Evolutionary conservation across 495 filamentous ascomycete species (phyloP), one percentile per base, ranked within the genome.

Genomic region (Neurospora tetrasperma): DNA sequence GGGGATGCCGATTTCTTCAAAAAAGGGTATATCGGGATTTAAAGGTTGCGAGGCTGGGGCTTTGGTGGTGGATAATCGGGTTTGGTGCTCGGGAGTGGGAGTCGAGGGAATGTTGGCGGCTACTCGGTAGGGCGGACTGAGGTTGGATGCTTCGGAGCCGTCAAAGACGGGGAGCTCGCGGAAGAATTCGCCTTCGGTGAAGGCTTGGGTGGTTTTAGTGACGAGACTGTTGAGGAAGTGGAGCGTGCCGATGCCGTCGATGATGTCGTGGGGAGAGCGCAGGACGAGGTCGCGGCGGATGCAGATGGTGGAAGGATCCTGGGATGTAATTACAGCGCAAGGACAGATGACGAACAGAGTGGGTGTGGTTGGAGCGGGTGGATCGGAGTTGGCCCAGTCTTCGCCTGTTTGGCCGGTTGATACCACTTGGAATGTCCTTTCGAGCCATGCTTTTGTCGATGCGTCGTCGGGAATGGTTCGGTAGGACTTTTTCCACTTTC

Each of bases 161-260:
- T 76, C 71, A 5, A 75, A 39, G 14, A 73, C 5, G 0, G 73
- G 69, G 1, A 70, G 16, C 0, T 46, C 7, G 8, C 41, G 16
- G 10, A 69, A 18, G 72, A 43, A 59, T 11, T 40, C 31, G 18
- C 75, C 76, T 31, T 76, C 35, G 4, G 27, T n/a, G 41, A 73
- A 77, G 14, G 75, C 76, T n/a, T 69, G 23, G 27, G 75, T 48
- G 27, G 75, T 71, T 39, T 76, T 69, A 7, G 35, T 31, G 62
- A 78, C 70, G 18, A 83, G 70, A 11, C 78, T 75, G 70, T 80
- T 71, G 40, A 83, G 69, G 16, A 87, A 75, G n/a, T 78, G 76
- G 1, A 86, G 77, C 12, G 82, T 80, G n/a, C 85, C 84, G 69
- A 85, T 79, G 14, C 85, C 85, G 71, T 88, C 86, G 18, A 85